A percentile compares a stretch with the other conserved stretches of the same genome.
These are phyloP conservation scores for Lasiodiplodia citricola DNA, from an alignment of 2,329 filamentous ascomycete species.

Conservation along the genomic window DNA sequence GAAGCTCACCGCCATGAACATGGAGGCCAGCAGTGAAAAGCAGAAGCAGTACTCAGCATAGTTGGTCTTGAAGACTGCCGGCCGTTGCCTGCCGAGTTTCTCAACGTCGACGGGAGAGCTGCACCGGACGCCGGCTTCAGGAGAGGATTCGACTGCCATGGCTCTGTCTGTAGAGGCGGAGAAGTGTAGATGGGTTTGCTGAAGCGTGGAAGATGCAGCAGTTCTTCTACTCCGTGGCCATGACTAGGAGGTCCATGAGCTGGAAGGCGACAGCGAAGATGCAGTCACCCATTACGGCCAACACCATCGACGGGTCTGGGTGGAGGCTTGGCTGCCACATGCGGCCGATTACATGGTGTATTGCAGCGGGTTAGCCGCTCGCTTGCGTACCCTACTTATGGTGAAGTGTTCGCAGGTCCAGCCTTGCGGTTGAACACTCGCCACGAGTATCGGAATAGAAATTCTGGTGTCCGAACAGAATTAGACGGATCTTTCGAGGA, in stretches of 20 bases:
- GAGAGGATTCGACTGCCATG: not conserved
- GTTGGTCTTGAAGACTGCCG: constrained; percentile 58
- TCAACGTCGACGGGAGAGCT: constrained; percentile 53
- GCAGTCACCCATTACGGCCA: not conserved
- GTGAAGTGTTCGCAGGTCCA: not conserved
- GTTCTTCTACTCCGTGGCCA: too few species aligned
- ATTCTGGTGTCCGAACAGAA: not conserved
- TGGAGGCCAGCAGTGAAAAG: constrained; percentile 65
- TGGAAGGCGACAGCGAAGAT: constrained; percentile 4
- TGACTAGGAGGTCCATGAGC: not conserved
- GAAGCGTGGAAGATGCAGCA: too few species aligned
- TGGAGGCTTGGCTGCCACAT: constrained; percentile 8
- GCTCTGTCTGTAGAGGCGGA: not conserved
- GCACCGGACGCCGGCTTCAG: not conserved
- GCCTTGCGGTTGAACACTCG: not conserved
- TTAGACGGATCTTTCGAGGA: not conserved
- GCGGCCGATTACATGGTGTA: not conserved
- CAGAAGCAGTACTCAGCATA: constrained; percentile 68
- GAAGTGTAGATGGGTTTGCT: not conserved
- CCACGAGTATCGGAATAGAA: not conserved
- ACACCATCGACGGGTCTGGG: not conserved
- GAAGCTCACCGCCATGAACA: constrained; percentile 59
- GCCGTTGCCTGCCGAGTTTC: constrained; percentile 66
- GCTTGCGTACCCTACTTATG: not conserved
- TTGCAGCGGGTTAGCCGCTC: not conserved